Evolutionary conservation across 2,329 filamentous ascomycete genomes (phyloP).

Genomic region (Xylaria sp.): DNA sequence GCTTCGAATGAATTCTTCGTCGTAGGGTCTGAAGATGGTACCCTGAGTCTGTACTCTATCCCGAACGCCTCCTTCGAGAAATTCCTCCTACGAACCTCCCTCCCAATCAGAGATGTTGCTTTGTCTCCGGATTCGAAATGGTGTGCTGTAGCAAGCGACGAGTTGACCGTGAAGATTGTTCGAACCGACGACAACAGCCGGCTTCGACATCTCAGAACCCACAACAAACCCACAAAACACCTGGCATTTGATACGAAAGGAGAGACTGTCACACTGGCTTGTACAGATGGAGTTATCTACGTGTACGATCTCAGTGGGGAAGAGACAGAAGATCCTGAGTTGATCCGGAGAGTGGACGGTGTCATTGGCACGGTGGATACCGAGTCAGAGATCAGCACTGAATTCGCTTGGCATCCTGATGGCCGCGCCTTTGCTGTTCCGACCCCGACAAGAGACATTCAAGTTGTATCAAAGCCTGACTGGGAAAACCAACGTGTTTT

Average conservation of each 20-base stretch:
- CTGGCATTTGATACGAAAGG: slow-evolving; percentile 81
- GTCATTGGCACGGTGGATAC: slow-evolving; percentile 74
- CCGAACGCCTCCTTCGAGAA: slow-evolving; percentile 68
- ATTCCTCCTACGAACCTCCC: slow-evolving; percentile 74
- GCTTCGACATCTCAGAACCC: slow-evolving; percentile 75
- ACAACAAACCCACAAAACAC: slow-evolving; percentile 83
- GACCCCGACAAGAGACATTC: slow-evolving; percentile 75
- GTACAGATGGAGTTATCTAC: slow-evolving; percentile 84
- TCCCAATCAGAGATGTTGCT: slow-evolving; percentile 81
- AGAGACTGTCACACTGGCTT: slow-evolving; percentile 70
- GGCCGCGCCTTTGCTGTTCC: slow-evolving; percentile 83
- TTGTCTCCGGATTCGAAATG: slow-evolving; percentile 76
- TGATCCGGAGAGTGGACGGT: slow-evolving; percentile 79
- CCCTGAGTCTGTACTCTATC: slow-evolving; percentile 90
- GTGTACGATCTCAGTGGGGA: slow-evolving; percentile 63
- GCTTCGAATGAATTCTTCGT: slow-evolving; percentile 78
- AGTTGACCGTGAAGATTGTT: slow-evolving; percentile 85
- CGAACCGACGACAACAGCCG: slow-evolving; percentile 71
- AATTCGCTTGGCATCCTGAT: slow-evolving; percentile 87
- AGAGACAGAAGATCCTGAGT: slow-evolving; percentile 68
- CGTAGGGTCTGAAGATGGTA: slow-evolving; percentile 87
- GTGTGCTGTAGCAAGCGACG: slow-evolving; percentile 95
- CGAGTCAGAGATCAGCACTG: slow-evolving; percentile 69
- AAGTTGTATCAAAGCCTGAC: slow-evolving; percentile 80
- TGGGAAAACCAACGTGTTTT: slow-evolving; percentile 85